Percentiles rank a stretch among this genome's conserved stretches.
Conservation (phyloP, 2,329 filamentous ascomycete species). For the Aspergillus costaricaensis region DNA sequence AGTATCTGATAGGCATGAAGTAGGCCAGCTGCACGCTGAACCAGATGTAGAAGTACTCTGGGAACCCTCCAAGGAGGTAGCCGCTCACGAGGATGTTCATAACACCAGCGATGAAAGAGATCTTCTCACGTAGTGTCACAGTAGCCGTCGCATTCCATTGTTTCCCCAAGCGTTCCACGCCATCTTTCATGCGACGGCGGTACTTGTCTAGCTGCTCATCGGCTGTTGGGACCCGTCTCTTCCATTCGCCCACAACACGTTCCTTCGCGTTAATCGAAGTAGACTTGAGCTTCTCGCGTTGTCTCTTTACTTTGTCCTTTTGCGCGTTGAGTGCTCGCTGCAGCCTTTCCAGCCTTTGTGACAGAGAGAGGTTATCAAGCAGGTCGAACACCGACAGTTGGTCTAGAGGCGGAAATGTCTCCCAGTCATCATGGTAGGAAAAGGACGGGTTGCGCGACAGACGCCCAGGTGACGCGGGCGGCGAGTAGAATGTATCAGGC, state of each 20-base stretch:
- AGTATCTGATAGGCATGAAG: slow-evolving; percentile 95
- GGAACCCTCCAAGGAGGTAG: slow-evolving; percentile 83
- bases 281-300: slow-evolving; percentile 76
- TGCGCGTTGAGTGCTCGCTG: slow-evolving; percentile 80
- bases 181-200: slow-evolving; percentile 78
- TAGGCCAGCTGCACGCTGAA: slow-evolving; percentile 85
- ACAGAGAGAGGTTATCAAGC: slow-evolving; percentile 86
- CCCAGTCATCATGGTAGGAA: slow-evolving; percentile 87
- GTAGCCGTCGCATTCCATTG: slow-evolving; percentile 88
- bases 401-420: slow-evolving; percentile 82
- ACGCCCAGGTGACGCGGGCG: slow-evolving; percentile 35
- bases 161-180: slow-evolving; percentile 81
- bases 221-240: slow-evolving; percentile 77
- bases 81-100: slow-evolving; percentile 97
- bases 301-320: slow-evolving; percentile 79
- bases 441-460: slow-evolving; percentile 78
- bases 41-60: slow-evolving; percentile 88
- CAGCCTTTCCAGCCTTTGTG: slow-evolving; percentile 86
- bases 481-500: slow-evolving; percentile 34
- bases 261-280: slow-evolving; percentile 78
- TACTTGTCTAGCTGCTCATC: slow-evolving; percentile 94
- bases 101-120: slow-evolving; percentile 93
- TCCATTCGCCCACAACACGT: slow-evolving; percentile 90
- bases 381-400: slow-evolving; percentile 89
- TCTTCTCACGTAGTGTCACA: slow-evolving; percentile 87